Conservation (phyloP, 345 rosid species). For the Garcia nutans region DNA sequence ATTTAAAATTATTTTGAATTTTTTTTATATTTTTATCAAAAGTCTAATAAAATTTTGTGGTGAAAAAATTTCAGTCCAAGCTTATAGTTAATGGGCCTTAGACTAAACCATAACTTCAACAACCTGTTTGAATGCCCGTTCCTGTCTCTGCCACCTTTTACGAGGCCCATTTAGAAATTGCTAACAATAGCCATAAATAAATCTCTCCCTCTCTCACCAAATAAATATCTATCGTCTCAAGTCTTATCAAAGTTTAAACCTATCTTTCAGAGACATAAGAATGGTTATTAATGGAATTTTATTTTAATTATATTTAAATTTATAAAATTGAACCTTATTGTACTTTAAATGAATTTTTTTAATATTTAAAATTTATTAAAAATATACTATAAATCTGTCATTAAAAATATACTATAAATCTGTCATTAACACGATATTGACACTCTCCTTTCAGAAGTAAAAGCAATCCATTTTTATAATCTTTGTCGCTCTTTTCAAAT, state of each 20-base stretch:
- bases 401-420: too few relatives aligned
- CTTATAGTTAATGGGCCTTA: background rate
- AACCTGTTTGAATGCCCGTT: background rate
- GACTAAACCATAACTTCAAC: background rate
- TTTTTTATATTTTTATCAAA: too few relatives aligned
- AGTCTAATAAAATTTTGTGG: too few relatives aligned
- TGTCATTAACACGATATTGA: background rate
- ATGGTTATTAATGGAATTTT: background rate
- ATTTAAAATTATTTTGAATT: too few relatives aligned
- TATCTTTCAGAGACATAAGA: background rate
- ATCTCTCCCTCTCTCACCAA: too few relatives aligned
- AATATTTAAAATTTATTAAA: too few relatives aligned
- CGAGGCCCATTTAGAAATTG: conserved; percentile 3
- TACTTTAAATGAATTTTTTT: too few relatives aligned
- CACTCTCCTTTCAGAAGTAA: background rate
- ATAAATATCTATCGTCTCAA: background rate
- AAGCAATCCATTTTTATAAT: too few relatives aligned
- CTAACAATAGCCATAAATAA: too few relatives aligned
- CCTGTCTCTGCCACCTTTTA: background rate
- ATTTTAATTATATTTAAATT: too few relatives aligned
- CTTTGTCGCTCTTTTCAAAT: background rate
- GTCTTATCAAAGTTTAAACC: background rate
- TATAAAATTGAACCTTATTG: too few relatives aligned
- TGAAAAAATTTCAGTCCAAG: background rate
- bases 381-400: background rate